Percentiles rank a stretch among this genome's conserved stretches.
These are phyloP conservation scores for Flaveria sonorensis DNA, from an alignment of 129 eudicot species.

Conservation along the genomic window DNA sequence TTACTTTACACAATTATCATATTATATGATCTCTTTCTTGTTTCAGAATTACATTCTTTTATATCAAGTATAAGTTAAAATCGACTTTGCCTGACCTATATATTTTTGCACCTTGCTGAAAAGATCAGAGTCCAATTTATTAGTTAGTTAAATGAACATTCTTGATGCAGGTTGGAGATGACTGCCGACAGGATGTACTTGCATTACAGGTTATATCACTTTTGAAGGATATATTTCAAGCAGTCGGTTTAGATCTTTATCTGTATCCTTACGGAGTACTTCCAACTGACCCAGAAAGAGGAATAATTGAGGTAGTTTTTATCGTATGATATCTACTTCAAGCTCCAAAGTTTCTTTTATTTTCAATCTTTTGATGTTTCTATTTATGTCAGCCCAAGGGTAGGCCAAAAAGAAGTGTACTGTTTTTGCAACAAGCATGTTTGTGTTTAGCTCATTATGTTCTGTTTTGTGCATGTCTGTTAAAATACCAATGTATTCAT, in stretches of 20 bases:
- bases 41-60: neutral
- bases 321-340: neutral
- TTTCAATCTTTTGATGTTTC: neutral
- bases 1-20: neutral
- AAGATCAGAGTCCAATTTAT: neutral
- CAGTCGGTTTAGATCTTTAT: slow-evolving; percentile 86
- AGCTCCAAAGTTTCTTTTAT: neutral
- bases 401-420: neutral
- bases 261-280: slow-evolving; percentile 96
- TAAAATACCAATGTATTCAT: neutral
- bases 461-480: neutral
- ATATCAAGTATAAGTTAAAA: neutral
- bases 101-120: slow-evolving; percentile 14
- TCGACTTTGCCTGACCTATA: neutral
- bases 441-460: neutral
- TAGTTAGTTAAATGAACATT: slow-evolving; percentile 9
- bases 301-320: slow-evolving; percentile 87
- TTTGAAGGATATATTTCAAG: slow-evolving; percentile 87
- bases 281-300: slow-evolving; percentile 96
- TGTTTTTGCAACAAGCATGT: neutral
- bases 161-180: slow-evolving; percentile 87
- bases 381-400: neutral
- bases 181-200: slow-evolving; percentile 97
- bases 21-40: neutral
- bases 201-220: slow-evolving; percentile 98